phyloP scores from a whole-genome alignment of 139 green algal species.

The Microglena sp. region DNA sequence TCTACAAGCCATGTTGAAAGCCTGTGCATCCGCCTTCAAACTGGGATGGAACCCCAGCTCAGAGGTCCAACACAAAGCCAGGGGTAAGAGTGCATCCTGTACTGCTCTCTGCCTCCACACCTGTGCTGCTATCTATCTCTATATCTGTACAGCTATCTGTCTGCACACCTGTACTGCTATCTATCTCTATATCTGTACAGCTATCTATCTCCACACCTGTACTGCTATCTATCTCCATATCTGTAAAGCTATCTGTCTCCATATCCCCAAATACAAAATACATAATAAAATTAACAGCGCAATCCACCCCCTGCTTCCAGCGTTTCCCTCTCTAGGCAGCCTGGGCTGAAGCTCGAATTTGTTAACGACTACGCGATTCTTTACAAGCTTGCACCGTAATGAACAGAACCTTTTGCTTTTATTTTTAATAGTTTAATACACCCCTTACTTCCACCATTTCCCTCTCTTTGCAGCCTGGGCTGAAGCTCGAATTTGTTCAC shows the following conservation, averaged over 20 bases:
- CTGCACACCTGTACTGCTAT: background rate
- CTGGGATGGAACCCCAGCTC: slow-evolving; percentile 43
- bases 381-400: too few species aligned
- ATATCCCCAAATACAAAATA: too few species aligned
- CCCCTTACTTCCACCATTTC: too few species aligned
- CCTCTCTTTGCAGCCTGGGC: slow-evolving; percentile 16
- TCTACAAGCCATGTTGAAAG: slow-evolving; percentile 56
- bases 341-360: too few species aligned
- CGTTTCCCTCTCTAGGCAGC: too few species aligned
- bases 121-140: background rate
- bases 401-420: too few species aligned
- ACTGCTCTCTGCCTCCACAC: background rate
- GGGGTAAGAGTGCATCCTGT: slow-evolving; percentile 25
- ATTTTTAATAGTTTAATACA: too few species aligned
- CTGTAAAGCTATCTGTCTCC: background rate
- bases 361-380: too few species aligned
- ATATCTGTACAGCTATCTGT: slow-evolving; percentile 5
- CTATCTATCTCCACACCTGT: background rate
- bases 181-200: too few species aligned
- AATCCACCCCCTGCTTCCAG: too few species aligned
- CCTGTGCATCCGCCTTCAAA: slow-evolving; percentile 49
- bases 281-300: too few species aligned
- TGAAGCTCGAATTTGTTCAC: slow-evolving; percentile 65
- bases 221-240: background rate
- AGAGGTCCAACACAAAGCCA: slow-evolving; percentile 50